phyloP scores from a whole-genome alignment of 768 basidiomycete species.

The Xanthoconium purpureum region DNA sequence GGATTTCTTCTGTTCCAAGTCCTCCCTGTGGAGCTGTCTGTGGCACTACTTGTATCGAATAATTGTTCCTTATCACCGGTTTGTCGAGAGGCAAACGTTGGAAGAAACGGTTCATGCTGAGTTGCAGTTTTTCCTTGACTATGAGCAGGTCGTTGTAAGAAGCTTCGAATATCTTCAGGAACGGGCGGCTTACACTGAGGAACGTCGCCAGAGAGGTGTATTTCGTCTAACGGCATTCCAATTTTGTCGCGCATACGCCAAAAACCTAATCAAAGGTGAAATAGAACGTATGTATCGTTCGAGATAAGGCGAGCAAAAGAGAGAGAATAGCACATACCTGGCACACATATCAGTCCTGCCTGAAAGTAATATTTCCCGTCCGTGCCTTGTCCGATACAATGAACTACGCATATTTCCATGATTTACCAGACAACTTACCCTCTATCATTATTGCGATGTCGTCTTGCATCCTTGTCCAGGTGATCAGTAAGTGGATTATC shows the following conservation, averaged over 20 bases:
- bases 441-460: conserved; percentile 62
- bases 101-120: conserved; percentile 71
- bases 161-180: background rate
- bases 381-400: conserved; percentile 38
- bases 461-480: conserved; percentile 45
- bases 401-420: background rate
- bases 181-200: conserved; percentile 57
- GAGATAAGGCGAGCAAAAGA: background rate
- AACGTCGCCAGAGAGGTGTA: conserved; percentile 62
- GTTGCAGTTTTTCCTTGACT: conserved; percentile 64
- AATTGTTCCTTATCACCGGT: conserved; percentile 74
- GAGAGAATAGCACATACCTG: conserved; percentile 42
- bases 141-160: conserved; percentile 4
- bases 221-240: conserved; percentile 68
- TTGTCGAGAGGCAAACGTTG: conserved; percentile 62
- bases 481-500: background rate
- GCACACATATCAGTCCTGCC: conserved; percentile 65
- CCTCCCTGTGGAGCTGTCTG: background rate
- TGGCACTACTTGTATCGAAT: conserved; percentile 43
- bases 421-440: conserved; percentile 32
- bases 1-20: conserved; percentile 7
- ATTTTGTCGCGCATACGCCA: conserved; percentile 84
- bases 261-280: conserved; percentile 43
- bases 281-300: background rate
- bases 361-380: conserved; percentile 77